Conservation (phyloP, 2,329 filamentous ascomycete species). For the Diplodia corticola region DNA sequence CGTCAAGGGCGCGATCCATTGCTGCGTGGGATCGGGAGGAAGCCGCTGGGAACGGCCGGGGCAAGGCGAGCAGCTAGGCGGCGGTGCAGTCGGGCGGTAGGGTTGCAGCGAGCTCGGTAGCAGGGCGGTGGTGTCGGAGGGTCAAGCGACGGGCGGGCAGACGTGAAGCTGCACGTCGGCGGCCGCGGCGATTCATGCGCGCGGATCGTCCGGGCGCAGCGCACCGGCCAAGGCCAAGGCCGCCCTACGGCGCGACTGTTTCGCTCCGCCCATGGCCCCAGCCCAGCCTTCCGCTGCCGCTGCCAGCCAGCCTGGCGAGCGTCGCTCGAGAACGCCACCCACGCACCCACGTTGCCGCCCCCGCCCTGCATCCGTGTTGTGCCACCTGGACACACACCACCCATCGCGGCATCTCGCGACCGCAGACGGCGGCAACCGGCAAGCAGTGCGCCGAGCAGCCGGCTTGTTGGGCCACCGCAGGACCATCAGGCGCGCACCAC, state of each 20-base stretch:
- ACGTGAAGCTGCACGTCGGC: not conserved
- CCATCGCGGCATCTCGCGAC: not conserved
- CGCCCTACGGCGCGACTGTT: not conserved
- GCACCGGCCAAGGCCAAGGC: not conserved
- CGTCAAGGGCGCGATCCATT: conserved; percentile 66
- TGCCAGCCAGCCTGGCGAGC: not conserved
- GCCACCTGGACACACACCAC: not conserved
- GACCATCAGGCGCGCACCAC: conserved; percentile 10
- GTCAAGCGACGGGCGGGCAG: not conserved
- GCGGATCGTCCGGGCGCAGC: not conserved
- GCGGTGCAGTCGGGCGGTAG: not conserved
- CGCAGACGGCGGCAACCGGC: not conserved
- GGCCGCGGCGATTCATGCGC: conserved; percentile 7
- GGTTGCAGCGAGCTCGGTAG: not conserved
- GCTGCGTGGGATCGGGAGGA: not conserved
- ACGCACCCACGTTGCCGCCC: not conserved
- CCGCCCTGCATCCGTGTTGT: not conserved
- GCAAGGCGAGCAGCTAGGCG: not conserved
- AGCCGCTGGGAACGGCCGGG: not conserved
- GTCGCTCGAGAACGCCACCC: not conserved
- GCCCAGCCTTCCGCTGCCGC: not conserved
- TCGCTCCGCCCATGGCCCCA: not conserved
- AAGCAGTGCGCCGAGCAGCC: not conserved
- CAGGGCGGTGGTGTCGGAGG: not conserved
- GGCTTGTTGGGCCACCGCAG: not conserved